phyloP scores from a whole-genome alignment of 1,139 yeast genomes.

The Pichia sp. region DNA sequence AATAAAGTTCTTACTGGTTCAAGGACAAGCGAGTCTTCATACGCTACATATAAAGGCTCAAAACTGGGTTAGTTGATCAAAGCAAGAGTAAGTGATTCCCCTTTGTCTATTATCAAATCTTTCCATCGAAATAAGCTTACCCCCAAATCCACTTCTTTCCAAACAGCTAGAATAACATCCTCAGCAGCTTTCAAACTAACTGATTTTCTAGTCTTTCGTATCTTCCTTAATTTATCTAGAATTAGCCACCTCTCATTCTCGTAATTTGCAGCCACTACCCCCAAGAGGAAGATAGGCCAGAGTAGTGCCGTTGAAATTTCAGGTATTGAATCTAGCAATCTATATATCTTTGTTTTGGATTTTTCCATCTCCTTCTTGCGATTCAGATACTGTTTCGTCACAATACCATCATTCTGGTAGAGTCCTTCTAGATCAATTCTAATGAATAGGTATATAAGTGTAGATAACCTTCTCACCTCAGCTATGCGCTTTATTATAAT shows the following conservation, averaged over 20 bases:
- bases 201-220: conserved; percentile 36
- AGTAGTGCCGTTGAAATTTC: conserved; percentile 35
- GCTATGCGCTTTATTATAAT: conserved; percentile 31
- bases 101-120: conserved; percentile 35
- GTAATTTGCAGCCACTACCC: conserved; percentile 31
- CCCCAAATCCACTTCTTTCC: conserved; percentile 39
- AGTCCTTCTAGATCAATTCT: conserved; percentile 32
- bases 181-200: conserved; percentile 37
- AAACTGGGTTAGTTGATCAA: conserved; percentile 8
- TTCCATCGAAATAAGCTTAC: conserved; percentile 33
- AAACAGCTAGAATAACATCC: conserved; percentile 34
- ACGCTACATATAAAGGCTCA: too few species aligned
- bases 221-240: conserved; percentile 31
- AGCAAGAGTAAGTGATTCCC: conserved; percentile 38
- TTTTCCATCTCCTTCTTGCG: conserved; percentile 19
- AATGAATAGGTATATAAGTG: conserved; percentile 36
- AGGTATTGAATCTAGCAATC: conserved; percentile 28
- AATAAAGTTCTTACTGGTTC: too few species aligned
- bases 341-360: conserved; percentile 26
- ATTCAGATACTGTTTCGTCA: conserved; percentile 12
- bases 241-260: conserved; percentile 39
- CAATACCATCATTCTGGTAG: conserved; percentile 16
- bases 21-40: too few species aligned
- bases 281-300: conserved; percentile 40
- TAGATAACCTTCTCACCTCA: conserved; percentile 36